phyloP scores from a whole-genome alignment of 306 rosid species.

The Glycyrrhiza uralensis region DNA sequence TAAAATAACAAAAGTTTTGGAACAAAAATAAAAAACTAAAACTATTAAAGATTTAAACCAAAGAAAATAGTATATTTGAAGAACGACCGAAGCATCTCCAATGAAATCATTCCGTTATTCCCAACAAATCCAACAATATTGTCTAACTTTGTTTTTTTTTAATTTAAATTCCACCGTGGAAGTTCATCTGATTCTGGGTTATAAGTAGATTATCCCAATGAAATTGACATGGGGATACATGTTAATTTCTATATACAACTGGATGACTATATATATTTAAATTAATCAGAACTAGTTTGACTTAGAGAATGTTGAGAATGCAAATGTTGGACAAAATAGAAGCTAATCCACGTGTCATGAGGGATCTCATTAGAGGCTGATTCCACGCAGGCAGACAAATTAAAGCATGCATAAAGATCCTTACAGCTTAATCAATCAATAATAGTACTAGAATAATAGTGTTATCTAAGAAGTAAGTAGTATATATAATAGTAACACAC shows the following conservation, averaged over 20 bases:
- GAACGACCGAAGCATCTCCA: neutral
- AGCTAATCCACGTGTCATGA: neutral
- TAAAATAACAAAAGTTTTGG: too few species aligned
- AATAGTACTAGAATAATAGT: neutral
- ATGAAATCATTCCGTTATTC: neutral
- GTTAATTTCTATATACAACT: neutral
- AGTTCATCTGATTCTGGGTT: neutral
- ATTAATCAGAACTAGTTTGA: slow-evolving; percentile 22
- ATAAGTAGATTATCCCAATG: slow-evolving; percentile 12
- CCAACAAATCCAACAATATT: neutral
- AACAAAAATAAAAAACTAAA: too few species aligned
- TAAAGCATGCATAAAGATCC: slow-evolving; percentile 23
- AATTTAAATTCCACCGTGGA: neutral
- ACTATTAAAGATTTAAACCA: too few species aligned
- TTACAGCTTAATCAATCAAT: slow-evolving; percentile 6
- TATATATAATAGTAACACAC: neutral
- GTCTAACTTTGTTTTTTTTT: neutral
- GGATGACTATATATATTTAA: too few species aligned
- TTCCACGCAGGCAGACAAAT: slow-evolving; percentile 2
- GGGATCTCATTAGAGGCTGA: slow-evolving; percentile 12
- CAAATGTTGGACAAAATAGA: neutral
- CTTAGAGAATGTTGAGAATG: neutral
- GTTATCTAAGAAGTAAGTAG: neutral
- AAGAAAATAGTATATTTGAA: neutral
- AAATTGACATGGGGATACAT: neutral